A percentile compares a stretch with the other conserved stretches of the same genome.
phyloP scores from a whole-genome alignment of 768 basidiomycete genomes.

The Leccinellum luteum region DNA sequence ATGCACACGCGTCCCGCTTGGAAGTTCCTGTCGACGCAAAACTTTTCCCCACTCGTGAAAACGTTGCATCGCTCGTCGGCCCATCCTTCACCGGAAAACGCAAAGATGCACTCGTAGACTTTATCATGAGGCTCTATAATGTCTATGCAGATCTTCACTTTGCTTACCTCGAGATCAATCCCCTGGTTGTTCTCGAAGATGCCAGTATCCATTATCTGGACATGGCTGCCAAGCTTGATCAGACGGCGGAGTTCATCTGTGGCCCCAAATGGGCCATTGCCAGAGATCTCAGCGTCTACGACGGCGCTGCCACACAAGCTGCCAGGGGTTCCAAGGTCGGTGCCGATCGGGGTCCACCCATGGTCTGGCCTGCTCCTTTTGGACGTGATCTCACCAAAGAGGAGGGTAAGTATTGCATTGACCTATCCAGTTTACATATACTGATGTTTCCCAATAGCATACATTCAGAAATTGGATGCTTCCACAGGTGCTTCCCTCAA shows the following conservation, averaged over 20 bases:
- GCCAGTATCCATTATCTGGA: conserved; percentile 89
- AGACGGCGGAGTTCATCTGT: conserved; percentile 97
- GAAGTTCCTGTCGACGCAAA: conserved; percentile 65
- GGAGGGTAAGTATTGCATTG: conserved; percentile 42
- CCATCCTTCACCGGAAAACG: conserved; percentile 77
- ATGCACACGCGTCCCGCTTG: conserved; percentile 92
- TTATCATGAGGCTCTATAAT: conserved; percentile 90
- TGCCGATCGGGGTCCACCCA: conserved; percentile 94
- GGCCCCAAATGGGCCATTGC: conserved; percentile 99
- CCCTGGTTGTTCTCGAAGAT: conserved; percentile 89
- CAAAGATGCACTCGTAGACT: conserved; percentile 92
- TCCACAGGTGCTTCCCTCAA: conserved; percentile 98
- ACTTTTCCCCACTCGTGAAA: conserved; percentile 79
- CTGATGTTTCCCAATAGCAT: conserved; percentile 46
- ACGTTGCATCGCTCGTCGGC: conserved; percentile 74
- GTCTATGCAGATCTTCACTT: conserved; percentile 99
- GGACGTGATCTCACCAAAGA: conserved; percentile 98
- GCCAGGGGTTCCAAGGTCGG: conserved; percentile 52
- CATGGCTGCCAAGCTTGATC: conserved; percentile 99
- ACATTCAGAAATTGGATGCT: conserved; percentile 96
- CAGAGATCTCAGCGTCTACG: conserved; percentile 80
- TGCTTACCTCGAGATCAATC: conserved; percentile 99
- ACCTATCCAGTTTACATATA: neutral
- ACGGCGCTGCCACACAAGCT: conserved; percentile 36
- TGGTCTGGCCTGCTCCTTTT: conserved; percentile 96